Evolutionary conservation across 768 basidiomycete genomes (phyloP), one percentile per base, ranked within the genome.

Genomic region (Hypholoma sublateritium): DNA sequence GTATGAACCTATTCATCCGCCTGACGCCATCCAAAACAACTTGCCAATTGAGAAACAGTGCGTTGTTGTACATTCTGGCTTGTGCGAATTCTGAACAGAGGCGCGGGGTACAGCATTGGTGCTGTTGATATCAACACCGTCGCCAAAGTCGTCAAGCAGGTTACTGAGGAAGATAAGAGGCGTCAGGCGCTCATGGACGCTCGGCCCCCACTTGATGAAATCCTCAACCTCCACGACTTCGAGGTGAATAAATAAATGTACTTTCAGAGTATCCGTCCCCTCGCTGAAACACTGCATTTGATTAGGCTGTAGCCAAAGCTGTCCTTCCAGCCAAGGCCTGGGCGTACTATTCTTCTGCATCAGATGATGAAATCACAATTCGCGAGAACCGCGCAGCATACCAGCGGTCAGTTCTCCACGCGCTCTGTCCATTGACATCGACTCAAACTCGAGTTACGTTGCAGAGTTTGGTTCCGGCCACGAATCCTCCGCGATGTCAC

Each of bases 141-240:
- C 8, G 80, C 83, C 55, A 84, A 81, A 65, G 78, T 83, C 3
- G 77, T 84, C 53, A 81, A 86, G 50, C 77, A 80, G 54, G 74
- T 91, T 19, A 87, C 89, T 0, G 81, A 86, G 22, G 84, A 81
- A 56, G 91, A 95, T 68, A 87, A 83, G 66, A 83, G 78, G 3
- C 84, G 91, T 4, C 82, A 84, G 63, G 77, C 79, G 12, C 80
- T 88, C 17, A 67, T 88, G 22, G 72, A 78, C 14, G 78, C 82
- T 21, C 80, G 89, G 50, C 93, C 94, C 8, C 78, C 85, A 0
- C 77, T 97, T 13, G 80, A 80, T 46, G 89, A 91, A 69, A 86
- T 96, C 50, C 76, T 98, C 25, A 95, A 89, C 65, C 71, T 98
- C 65, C 95, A 98, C 70, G 95, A 98, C 70, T 97, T 98, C 65